phyloP scores from a whole-genome alignment of 306 rosid species.

The Quercus parvula region DNA sequence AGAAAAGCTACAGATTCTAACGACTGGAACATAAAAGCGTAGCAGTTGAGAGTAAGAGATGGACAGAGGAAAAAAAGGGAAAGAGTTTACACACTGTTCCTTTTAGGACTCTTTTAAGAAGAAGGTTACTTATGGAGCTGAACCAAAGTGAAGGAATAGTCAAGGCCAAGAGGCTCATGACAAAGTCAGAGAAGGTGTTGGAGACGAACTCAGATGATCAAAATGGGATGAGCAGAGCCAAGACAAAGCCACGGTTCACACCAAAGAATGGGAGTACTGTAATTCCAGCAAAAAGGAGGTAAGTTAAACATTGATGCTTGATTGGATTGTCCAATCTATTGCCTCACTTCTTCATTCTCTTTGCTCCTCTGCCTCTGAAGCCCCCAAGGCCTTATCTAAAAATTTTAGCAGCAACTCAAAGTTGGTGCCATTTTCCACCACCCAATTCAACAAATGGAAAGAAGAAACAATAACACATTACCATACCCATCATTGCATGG shows the following conservation, averaged over 20 bases:
- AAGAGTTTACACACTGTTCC: neutral
- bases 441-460: neutral
- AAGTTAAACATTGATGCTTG: constrained; percentile 18
- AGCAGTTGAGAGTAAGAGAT: neutral
- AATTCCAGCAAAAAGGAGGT: constrained; percentile 7
- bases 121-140: neutral
- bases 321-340: neutral
- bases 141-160: neutral
- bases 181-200: neutral
- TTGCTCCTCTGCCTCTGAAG: neutral
- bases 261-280: constrained; percentile 11
- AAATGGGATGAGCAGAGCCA: neutral
- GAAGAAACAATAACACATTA: neutral
- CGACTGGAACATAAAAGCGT: neutral
- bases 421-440: neutral
- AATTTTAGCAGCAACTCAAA: neutral
- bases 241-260: neutral
- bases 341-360: neutral
- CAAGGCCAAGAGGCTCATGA: neutral
- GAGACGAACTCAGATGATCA: neutral
- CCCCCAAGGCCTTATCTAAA: neutral
- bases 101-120: neutral
- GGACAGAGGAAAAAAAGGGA: neutral
- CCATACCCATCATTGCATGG: neutral
- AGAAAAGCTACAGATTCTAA: neutral